Percentiles rank a stretch among this genome's conserved stretches.
These are phyloP conservation scores for Acacia acuminata DNA, from an alignment of 306 rosid genomes.

Conservation along the genomic window DNA sequence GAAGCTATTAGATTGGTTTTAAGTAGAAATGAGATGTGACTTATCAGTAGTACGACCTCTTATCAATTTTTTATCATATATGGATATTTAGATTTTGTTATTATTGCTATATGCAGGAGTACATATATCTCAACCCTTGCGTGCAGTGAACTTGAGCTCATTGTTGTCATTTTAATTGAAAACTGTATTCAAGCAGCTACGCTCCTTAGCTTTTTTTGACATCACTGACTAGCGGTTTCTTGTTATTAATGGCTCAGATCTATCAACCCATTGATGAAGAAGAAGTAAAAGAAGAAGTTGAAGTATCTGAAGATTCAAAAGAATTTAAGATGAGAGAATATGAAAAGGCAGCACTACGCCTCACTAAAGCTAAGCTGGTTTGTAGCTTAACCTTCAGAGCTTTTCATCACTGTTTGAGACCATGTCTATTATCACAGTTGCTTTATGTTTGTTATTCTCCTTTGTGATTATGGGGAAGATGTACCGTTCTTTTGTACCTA, in stretches of 20 bases:
- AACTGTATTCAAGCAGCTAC: neutral
- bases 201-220: slow-evolving; percentile 15
- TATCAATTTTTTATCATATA: neutral
- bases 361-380: slow-evolving; percentile 79
- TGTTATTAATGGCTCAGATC: slow-evolving; percentile 50
- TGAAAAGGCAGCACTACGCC: slow-evolving; percentile 71
- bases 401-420: slow-evolving; percentile 12
- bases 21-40: neutral
- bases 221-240: slow-evolving; percentile 13
- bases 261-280: slow-evolving; percentile 52
- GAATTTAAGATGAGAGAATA: slow-evolving; percentile 72
- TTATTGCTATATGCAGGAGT: neutral
- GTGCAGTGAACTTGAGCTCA: neutral
- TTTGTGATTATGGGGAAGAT: neutral
- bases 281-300: slow-evolving; percentile 45
- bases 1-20: neutral
- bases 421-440: neutral
- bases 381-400: slow-evolving; percentile 38
- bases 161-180: neutral
- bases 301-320: slow-evolving; percentile 57
- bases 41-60: neutral
- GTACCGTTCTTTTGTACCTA: slow-evolving; percentile 10
- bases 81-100: neutral
- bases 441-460: neutral
- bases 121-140: neutral